Evolutionary conservation across 441 rosid species (phyloP), one percentile per base, ranked within the genome.

Genomic region (Hura crepitans): DNA sequence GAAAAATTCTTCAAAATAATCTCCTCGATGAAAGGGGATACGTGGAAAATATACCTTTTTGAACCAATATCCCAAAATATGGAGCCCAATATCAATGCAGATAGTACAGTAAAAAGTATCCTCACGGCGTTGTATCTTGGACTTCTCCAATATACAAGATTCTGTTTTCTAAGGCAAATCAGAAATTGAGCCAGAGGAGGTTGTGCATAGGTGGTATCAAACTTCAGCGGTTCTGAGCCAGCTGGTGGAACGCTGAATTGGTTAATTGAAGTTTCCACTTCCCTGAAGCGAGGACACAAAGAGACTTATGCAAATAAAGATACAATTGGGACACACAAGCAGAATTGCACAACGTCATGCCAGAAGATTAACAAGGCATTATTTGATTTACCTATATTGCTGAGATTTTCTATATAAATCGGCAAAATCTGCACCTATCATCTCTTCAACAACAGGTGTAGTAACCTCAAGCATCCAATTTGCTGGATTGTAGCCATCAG

Each of bases 111-210:
- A 73, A 88, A 94, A 64, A 74, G 42, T 72, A 94, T 30, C 66
- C 96, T 87, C 78, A 88, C 89, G 3, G 84, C 83, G 73, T 89
- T 94, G 79, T 94, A 91, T 50, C 76, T 87, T 54, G 98, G 97
- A 76, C 96, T 90, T 84, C 97, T 94, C 97, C 98, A 94, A 50
- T 91, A 94, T 35, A 91, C 93, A 72, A 91, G 91, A 82, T 84
- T 87, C 77, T 90, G 91, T 83, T 94, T 94, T 89, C 90, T 81
- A 49, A 88, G 76, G 74, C 96, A 88, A 74, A 83, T 83, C 31
- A 18, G 25, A 76, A 94, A 89, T 62, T 90, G 97, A 67, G 92
- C 73, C 37, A 61, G n/a, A 17, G 67, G 70, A 75, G 74, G 76
- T 82, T 85, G 92, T 27, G 99, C 81, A 77, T 78, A 85, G 46